Conservation (phyloP, 176 grass and related monocot genomes). For the Aegilops sharonensis region DNA sequence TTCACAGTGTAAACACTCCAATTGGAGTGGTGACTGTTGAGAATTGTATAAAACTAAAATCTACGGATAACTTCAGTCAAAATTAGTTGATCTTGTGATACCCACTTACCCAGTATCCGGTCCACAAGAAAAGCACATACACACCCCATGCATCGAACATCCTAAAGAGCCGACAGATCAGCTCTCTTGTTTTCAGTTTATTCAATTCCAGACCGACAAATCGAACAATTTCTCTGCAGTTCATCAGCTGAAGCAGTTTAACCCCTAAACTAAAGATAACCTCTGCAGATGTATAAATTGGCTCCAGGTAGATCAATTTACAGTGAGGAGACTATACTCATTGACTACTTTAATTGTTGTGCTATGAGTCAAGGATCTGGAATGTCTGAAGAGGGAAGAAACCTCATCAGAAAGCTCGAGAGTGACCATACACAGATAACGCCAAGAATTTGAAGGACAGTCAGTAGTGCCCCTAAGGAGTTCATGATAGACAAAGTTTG, state of each 20-base stretch:
- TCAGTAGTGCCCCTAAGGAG: slow-evolving; percentile 76
- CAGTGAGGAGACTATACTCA: slow-evolving; percentile 1
- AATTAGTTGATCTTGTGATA: slow-evolving; percentile 1
- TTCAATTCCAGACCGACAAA: slow-evolving; percentile 13
- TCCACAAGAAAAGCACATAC: slow-evolving; percentile 1
- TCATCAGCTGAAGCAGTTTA: not conserved
- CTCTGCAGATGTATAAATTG: slow-evolving; percentile 28
- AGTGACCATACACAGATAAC: slow-evolving; percentile 96
- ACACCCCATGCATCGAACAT: not conserved
- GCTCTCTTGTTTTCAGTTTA: slow-evolving; percentile 36
- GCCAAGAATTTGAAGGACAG: slow-evolving; percentile 88
- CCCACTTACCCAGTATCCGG: slow-evolving; percentile 21
- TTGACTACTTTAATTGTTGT: slow-evolving; percentile 6
- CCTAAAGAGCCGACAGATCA: not conserved
- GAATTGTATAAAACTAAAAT: not conserved
- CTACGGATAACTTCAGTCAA: not conserved
- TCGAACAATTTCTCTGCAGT: not conserved
- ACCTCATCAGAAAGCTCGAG: slow-evolving; percentile 95
- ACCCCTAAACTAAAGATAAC: slow-evolving; percentile 23
- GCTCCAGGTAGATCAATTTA: slow-evolving; percentile 37
- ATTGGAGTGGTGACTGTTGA: not conserved
- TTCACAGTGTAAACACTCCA: not conserved
- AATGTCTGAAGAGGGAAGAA: slow-evolving; percentile 77
- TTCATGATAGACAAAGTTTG: slow-evolving; percentile 89
- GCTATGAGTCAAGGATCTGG: slow-evolving; percentile 39